phyloP scores from a whole-genome alignment of 495 filamentous ascomycete species.

The Chlorociboria aeruginascens region DNA sequence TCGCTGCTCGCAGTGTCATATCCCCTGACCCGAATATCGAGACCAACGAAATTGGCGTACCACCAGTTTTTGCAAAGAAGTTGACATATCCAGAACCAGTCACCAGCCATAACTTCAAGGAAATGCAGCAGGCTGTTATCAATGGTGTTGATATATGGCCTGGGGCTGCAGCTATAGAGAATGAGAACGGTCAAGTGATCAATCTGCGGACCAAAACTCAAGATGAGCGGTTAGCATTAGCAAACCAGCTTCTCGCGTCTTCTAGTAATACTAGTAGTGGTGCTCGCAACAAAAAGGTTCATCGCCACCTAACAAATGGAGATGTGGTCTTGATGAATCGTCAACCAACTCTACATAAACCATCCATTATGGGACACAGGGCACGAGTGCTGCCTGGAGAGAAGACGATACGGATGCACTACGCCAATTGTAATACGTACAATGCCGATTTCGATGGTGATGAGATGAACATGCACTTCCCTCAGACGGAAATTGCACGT shows the following conservation, averaged over 20 bases:
- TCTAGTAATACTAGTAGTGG: constrained; percentile 63
- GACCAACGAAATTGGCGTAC: constrained; percentile 96
- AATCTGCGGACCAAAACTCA: constrained; percentile 74
- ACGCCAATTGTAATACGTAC: constrained; percentile 98
- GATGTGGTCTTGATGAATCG: constrained; percentile 99
- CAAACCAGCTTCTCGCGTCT: constrained; percentile 87
- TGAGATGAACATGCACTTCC: constrained; percentile 99
- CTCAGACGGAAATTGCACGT: constrained; percentile 88
- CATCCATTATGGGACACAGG: constrained; percentile 98
- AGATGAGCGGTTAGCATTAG: constrained; percentile 74
- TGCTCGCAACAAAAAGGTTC: constrained; percentile 87
- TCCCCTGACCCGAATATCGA: constrained; percentile 98
- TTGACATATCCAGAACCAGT: constrained; percentile 96
- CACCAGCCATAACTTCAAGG: constrained; percentile 90
- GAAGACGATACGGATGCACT: constrained; percentile 98
- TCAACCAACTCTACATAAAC: constrained; percentile 98
- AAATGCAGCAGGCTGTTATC: constrained; percentile 90
- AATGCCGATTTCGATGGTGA: constrained; percentile 99
- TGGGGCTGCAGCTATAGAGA: constrained; percentile 87
- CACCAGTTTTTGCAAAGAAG: constrained; percentile 90
- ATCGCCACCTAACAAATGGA: constrained; percentile 89
- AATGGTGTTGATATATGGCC: constrained; percentile 93
- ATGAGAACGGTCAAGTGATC: constrained; percentile 84
- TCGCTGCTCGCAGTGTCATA: constrained; percentile 93
- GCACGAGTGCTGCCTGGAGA: constrained; percentile 86